Evolutionary conservation across 768 basidiomycete genomes (phyloP), one percentile per base, ranked within the genome.

Genomic region (Termitomyces sp.): DNA sequence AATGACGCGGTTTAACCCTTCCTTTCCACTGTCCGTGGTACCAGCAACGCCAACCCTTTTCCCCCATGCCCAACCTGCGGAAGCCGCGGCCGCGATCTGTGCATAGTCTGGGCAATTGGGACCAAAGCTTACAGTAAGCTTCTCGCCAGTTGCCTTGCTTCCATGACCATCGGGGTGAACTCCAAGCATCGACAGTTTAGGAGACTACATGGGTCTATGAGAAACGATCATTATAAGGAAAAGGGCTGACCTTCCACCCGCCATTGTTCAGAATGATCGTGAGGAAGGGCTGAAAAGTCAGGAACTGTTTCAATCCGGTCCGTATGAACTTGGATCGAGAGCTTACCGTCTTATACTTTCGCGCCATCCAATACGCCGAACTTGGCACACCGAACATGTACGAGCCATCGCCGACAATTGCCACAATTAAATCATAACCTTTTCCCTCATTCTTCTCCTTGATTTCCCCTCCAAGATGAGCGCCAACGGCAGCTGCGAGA

Each of bases 251-350:
- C 61, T 74, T 81, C 85, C 84, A 85, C 0, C 84, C 85, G 0
- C 85, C 85, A 54, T 89, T 89, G 64, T 88, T 88, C 14, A 90
- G 67, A 0, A 89, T 72, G 58, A 89, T 71, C 0, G 85, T 88
- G 26, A 88, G 66, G 71, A 87, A 88, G 1, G 86, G 87, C 85
- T 87, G 35, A 15, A 11, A 22, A 28, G 11, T 24, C 22, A 15
- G 42, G 19, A 1, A 17, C 32, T n/a, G 6, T 0, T 34, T 55
- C 32, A 56, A 7, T 3, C 35, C 12, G 19, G 12, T 30, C 15
- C 38, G 46, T 28, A 47, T 38, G 49, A 19, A 38, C n/a, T 26
- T 4, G 22, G 11, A n/a, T 7, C 40, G 37, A 3, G 46, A 12
- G 66, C 77, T 56, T 54, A 87, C 87, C 22, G 87, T 83, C 32